Percentiles rank a stretch among this genome's conserved stretches.
Evolutionary conservation across 1,284 basidiomycete genomes (phyloP).

Genomic region (Ustilago cynodontis): DNA sequence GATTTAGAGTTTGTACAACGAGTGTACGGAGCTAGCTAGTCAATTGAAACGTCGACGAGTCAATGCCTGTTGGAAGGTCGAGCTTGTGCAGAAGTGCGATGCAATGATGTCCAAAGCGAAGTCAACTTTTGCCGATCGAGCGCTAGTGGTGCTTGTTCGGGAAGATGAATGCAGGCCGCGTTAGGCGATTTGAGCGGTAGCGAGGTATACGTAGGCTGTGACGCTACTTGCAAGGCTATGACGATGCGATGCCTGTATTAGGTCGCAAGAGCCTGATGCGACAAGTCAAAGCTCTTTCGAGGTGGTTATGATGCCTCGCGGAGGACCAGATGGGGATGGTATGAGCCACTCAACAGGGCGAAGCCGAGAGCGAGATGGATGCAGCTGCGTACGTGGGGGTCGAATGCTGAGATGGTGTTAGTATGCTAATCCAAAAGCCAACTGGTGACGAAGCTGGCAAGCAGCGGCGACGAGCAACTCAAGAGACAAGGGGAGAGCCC

Average conservation of each 20-base stretch:
- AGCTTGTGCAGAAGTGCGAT: neutral
- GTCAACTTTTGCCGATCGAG: too few species aligned
- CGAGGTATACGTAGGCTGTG: too few species aligned
- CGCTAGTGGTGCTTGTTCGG: too few species aligned
- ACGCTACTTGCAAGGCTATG: too few species aligned
- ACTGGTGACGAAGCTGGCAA: neutral
- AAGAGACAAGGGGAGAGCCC: constrained; percentile 6
- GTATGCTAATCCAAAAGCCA: neutral
- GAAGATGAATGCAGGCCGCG: too few species aligned
- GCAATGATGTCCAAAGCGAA: neutral
- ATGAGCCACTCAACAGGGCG: too few species aligned
- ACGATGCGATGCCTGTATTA: too few species aligned
- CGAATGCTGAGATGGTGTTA: neutral
- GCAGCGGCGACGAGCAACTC: neutral
- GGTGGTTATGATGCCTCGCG: neutral
- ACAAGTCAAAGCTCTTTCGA: neutral
- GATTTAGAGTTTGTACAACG: neutral
- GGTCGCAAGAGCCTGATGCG: too few species aligned
- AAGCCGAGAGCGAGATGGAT: too few species aligned
- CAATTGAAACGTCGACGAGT: neutral
- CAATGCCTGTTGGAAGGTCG: neutral
- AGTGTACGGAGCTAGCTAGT: neutral
- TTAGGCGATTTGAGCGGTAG: too few species aligned
- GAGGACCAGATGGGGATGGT: neutral
- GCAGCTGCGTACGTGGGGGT: neutral